phyloP scores from a whole-genome alignment of 179 eudicot genomes.

The Actinidia arguta region DNA sequence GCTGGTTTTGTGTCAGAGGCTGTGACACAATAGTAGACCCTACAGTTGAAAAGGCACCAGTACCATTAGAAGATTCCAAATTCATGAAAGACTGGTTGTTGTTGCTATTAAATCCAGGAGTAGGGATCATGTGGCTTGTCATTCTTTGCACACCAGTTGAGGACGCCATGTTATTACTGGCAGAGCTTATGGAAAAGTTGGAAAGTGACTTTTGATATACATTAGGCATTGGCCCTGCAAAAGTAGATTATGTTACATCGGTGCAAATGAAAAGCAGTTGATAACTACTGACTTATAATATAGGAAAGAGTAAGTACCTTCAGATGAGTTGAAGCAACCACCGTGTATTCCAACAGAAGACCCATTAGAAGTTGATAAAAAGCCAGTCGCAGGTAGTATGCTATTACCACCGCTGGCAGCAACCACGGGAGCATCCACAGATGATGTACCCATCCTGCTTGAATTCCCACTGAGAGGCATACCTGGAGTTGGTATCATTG shows the following conservation, averaged over 20 bases:
- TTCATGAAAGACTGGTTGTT: constrained; percentile 46
- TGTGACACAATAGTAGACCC: constrained; percentile 65
- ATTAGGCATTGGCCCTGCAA: constrained; percentile 66
- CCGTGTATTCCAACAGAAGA: constrained; percentile 54
- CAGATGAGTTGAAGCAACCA: constrained; percentile 60
- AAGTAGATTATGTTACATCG: constrained; percentile 14
- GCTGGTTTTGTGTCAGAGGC: constrained; percentile 57
- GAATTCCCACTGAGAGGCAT: constrained; percentile 70
- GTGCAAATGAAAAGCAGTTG: constrained; percentile 10
- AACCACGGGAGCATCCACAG: constrained; percentile 51
- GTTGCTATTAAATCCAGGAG: constrained; percentile 79
- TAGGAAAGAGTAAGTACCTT: constrained; percentile 44
- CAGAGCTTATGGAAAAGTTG: constrained; percentile 57
- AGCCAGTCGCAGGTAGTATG: constrained; percentile 45
- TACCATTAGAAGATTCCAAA: constrained; percentile 52
- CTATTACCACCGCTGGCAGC: constrained; percentile 46
- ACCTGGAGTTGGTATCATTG: constrained; percentile 98
- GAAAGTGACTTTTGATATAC: constrained; percentile 73
- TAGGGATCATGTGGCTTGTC: constrained; percentile 89
- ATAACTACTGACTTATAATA: constrained; percentile 8
- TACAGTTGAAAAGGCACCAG: constrained; percentile 52
- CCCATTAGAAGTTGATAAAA: constrained; percentile 53
- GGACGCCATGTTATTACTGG: constrained; percentile 54
- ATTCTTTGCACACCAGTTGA: constrained; percentile 62
- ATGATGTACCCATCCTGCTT: constrained; percentile 51